Conservation (phyloP, 129 eudicot species). For the carrot (Daucus carota) region DNA sequence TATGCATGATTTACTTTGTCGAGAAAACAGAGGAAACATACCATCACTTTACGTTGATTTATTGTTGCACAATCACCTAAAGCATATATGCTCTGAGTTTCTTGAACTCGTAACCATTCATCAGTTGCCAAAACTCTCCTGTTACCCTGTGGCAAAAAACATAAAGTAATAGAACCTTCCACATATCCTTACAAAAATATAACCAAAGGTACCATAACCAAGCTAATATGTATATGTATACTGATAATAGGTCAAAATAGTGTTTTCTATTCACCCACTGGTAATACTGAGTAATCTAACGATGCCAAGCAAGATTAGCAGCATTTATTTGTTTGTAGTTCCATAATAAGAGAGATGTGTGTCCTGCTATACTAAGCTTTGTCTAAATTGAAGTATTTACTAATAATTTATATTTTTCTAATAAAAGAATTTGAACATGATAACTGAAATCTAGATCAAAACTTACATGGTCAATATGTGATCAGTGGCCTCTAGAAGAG, state of each 20-base stretch:
- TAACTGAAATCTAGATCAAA: not conserved
- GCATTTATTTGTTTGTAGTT: not conserved
- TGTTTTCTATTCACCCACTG: not conserved
- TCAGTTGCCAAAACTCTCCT: constrained; percentile 81
- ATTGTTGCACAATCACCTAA: constrained; percentile 83
- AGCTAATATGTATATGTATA: too few species aligned
- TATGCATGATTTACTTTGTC: not conserved
- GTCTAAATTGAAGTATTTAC: too few species aligned
- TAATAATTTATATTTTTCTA: too few species aligned
- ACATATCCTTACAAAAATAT: too few species aligned
- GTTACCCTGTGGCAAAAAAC: constrained; percentile 28
- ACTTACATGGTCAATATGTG: constrained; percentile 72
- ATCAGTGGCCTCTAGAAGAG: constrained; percentile 72
- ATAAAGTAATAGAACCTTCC: not conserved
- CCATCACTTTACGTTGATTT: constrained; percentile 74
- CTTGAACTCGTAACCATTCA: constrained; percentile 84
- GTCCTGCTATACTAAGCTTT: too few species aligned
- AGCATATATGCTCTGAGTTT: constrained; percentile 53
- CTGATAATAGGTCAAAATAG: not conserved
- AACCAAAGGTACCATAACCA: not conserved
- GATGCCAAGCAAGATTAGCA: not conserved
- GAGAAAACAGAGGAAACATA: constrained; percentile 15
- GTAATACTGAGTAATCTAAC: not conserved
- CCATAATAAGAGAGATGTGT: not conserved
- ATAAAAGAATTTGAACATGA: not conserved